Base-by-base conservation (phyloP, 1,139 yeast genomes). In the Kodamaea ohmeri region DNA sequence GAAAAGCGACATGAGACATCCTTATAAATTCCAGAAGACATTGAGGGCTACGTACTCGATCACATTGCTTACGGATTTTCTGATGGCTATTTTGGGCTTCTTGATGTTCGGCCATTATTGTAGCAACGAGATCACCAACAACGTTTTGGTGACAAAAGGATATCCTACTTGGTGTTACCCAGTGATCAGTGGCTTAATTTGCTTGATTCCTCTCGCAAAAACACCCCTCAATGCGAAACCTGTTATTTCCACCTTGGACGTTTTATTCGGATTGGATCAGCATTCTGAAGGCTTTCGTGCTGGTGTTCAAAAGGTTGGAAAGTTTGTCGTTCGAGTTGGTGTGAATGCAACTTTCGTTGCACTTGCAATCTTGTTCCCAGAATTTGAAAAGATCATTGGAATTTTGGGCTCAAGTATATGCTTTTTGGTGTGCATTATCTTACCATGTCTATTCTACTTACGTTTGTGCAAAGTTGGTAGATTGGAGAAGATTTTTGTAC, bases 201-300 rank as follows among this genome's bases (percentile, higher is more conserved):
- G 95, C 27, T 52, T 89, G 28, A 78, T 90, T 19, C 97, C 97
- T 1, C 60, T 89, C 31, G 89, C 96, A 1, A 90, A 90, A 55
- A 78, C 92, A 1, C 96, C 97, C 0, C 68, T 90, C 35, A 85
- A 83, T 51, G 89, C 94, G 6, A 79, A 92, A 50, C 97, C 97
- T 1, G 83, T 90, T 30, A 78, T 87, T 15, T 75, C 92, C 4
- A 83, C 94, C 0, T 56, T 71, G 40, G 75, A 69, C 44, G 54
- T 60, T 2, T 39, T 69, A 17, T 52, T 66, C 9, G 52, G 55
- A 2, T 51, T 58, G 8, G 51, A 50, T 15, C 19, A 28, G 6
- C n/a, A 18, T 8, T 20, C 21, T 9, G 18, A 13, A 2, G 27
- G 34, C 6, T 13, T 15, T 15, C 5, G 8, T 19, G 14, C 18